These are phyloP conservation scores for Coemansia biformis DNA, from an alignment of 192 early-diverging fungal genomes.

Conservation along the genomic window DNA sequence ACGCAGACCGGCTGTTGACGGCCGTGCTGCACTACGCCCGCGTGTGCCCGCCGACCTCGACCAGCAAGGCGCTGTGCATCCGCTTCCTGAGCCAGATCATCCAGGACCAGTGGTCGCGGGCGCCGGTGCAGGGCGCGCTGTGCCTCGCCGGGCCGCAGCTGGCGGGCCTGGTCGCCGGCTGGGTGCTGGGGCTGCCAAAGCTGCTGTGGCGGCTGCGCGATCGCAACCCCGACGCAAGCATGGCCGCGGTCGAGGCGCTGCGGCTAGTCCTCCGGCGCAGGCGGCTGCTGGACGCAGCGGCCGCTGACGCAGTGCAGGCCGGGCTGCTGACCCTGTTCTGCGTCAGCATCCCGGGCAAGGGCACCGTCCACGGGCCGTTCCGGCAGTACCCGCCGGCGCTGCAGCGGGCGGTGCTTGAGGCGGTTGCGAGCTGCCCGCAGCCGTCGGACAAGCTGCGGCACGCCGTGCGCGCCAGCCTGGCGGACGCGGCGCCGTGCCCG, in stretches of 20 bases:
- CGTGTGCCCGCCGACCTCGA: slow-evolving; percentile 18
- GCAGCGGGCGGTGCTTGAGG: slow-evolving; percentile 37
- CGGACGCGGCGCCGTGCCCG: neutral
- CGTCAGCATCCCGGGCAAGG: slow-evolving; percentile 42
- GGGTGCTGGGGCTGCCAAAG: slow-evolving; percentile 42
- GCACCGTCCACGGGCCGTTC: slow-evolving; percentile 42
- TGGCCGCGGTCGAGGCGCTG: slow-evolving; percentile 25
- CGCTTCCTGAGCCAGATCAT: slow-evolving; percentile 26
- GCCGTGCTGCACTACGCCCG: slow-evolving; percentile 25
- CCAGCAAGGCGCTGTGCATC: slow-evolving; percentile 38
- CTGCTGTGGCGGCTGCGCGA: slow-evolving; percentile 50
- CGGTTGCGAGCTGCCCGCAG: slow-evolving; percentile 22
- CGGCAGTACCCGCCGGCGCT: slow-evolving; percentile 21
- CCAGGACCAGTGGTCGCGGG: slow-evolving; percentile 26
- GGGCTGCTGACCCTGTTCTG: slow-evolving; percentile 41
- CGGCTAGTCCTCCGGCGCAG: slow-evolving; percentile 39
- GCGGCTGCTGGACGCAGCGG: slow-evolving; percentile 20
- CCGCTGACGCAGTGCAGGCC: slow-evolving; percentile 22
- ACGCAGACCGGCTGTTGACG: slow-evolving; percentile 20
- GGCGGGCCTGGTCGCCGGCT: slow-evolving; percentile 8
- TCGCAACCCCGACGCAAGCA: slow-evolving; percentile 31
- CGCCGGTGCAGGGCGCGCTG: slow-evolving; percentile 4
- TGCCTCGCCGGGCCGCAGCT: slow-evolving; percentile 10
- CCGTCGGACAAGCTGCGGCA: slow-evolving; percentile 14
- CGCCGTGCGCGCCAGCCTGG: slow-evolving; percentile 23